Base-by-base conservation (phyloP, 1,284 basidiomycete genomes). In the Cutaneotrichosporon mucoides region DNA sequence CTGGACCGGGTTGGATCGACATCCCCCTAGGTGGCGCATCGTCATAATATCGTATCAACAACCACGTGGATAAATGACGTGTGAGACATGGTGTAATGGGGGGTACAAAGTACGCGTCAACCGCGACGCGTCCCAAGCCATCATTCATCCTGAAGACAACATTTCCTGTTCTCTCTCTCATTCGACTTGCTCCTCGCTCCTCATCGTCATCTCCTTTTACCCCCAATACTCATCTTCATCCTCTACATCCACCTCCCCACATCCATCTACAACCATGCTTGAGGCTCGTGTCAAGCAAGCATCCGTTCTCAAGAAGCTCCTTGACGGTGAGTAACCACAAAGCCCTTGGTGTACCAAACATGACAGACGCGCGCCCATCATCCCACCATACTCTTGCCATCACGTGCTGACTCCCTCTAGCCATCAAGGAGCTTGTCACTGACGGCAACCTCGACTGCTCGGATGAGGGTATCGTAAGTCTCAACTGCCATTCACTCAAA, bases 391-490 rank as follows among this genome's bases (percentile, higher is more conserved):
- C 24, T 24, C 24, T 24, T 24, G 38, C 42, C 53, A 13, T 54
- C 60, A 5, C 16, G 45, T 37, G 44, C 55, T 60, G 50, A 53
- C 48, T 5, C 35, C 10, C 16, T 10, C 4, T 68, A 94, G 95
- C 95, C 62, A 88, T 99, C 84, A 96, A 95, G 79, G 95, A 99
- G 73, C 88, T 98, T 56, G 93, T 99, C 55, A 88, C 92, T 10
- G 96, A 99, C 76, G 95, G 92, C 76, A 99, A 99, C 81, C 97
- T 98, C 75, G 91, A 97, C 75, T 98, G 94, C 79, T 92, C 87
- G 65, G 95, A 99, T 66, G 93, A 96, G 71, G 96, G 92, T 44
- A 88, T 99, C 66, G 88, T 90, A 71, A 69, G 88, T 84, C 1
- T 42, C 41, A 34, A 0, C 41, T 13, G 38, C 12, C 2, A 58